A percentile compares a stretch with the other conserved stretches of the same genome.
phyloP scores from a whole-genome alignment of 768 basidiomycete genomes.

The Pleurotus eryngii region DNA sequence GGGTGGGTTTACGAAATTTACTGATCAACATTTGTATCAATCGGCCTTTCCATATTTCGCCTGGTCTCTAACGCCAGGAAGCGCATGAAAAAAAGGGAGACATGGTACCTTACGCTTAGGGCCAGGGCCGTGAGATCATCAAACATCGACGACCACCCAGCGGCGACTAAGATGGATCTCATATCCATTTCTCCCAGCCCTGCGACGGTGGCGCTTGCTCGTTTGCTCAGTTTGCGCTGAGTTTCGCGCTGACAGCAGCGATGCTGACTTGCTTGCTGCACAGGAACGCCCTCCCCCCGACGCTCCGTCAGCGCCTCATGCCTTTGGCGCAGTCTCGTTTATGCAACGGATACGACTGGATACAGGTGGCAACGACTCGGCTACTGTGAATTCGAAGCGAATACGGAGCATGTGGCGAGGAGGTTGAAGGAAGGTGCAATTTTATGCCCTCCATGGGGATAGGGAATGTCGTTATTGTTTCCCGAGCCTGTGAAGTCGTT shows the following conservation, averaged over 20 bases:
- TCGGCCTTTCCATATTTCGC: constrained; percentile 7
- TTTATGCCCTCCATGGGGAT: constrained; percentile 1
- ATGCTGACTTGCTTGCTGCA: not conserved
- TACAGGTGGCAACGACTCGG: not conserved
- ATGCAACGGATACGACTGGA: not conserved
- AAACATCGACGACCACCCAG: constrained; percentile 7
- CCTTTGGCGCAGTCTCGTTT: not conserved
- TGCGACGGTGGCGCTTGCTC: constrained; percentile 3
- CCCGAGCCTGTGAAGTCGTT: not conserved
- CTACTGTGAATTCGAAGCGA: constrained; percentile 4
- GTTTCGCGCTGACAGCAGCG: constrained; percentile 5
- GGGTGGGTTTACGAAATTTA: constrained; percentile 2
- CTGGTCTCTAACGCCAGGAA: not conserved
- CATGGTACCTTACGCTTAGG: constrained; percentile 5
- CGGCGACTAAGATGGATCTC: constrained; percentile 5
- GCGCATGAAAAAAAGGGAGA: constrained; percentile 6
- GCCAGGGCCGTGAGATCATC: constrained; percentile 3
- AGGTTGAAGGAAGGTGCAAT: not conserved
- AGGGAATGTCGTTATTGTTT: not conserved
- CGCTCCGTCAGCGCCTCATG: not conserved
- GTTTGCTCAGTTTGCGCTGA: constrained; percentile 1
- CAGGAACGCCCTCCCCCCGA: not conserved
- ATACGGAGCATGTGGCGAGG: constrained; percentile 1
- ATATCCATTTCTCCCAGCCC: constrained; percentile 2
- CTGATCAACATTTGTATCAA: constrained; percentile 6